Evolutionary conservation across 768 basidiomycete genomes (phyloP), one percentile per base, ranked within the genome.

Genomic region (Boletus rubroflammeus): DNA sequence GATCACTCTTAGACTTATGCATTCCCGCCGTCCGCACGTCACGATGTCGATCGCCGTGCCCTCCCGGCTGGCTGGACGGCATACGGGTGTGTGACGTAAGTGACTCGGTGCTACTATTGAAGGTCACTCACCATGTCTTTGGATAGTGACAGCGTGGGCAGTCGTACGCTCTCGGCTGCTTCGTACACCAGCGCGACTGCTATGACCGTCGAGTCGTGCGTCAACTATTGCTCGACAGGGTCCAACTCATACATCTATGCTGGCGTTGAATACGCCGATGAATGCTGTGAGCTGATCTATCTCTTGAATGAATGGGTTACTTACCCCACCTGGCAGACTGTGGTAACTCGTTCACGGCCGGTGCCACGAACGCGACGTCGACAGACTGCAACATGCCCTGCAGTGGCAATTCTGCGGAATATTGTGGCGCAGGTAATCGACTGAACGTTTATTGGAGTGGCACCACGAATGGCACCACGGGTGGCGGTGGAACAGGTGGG

Each of bases 361-460:
- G 76, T 13, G 79, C 75, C 1, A 70, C 75, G 5, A 75, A 72
- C 42, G 76, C 78, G 8, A 67, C 78, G 34, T 54, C 65, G 6
- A 68, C 81, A 0, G 80, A 87, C 43, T 90, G 88, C 63, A 80
- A 78, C 63, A 78, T 78, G 72, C 63, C 79, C 8, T 90, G 88
- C 66, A 74, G 77, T 2, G 88, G 86, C 15, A 75, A 86, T 61
- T 44, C 80, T 6, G 54, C 63, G 3, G 82, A 90, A 65, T 65
- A 67, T 3, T 89, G 87, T 62, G 88, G 87, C 45, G 83, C 80
- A 2, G 80, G 79, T 1, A 67, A 73, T 64, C 78, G 76, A 26
- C 74, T 89, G 14, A 84, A 83, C 60, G 66, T 89, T 5, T 90
- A 82, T 70, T 82, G 77, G 78, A 86, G 77, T 57, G 86, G 86